Conservation (phyloP, 129 eudicot genomes). For the Chrysanthemum makinoi region DNA sequence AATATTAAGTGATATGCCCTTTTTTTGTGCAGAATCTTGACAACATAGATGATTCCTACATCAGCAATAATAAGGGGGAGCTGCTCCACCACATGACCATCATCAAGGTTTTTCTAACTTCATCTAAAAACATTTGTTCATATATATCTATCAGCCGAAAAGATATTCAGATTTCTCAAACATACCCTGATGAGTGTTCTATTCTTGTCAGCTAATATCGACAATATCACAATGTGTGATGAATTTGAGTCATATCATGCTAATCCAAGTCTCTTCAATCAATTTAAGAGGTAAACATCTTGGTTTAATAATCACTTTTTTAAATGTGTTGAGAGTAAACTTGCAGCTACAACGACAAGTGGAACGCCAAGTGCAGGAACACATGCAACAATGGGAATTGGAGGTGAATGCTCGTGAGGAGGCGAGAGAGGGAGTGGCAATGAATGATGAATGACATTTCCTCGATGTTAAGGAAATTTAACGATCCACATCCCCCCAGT, state of each 20-base stretch:
- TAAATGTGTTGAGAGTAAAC: conserved; percentile 8
- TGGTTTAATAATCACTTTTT: conserved; percentile 6
- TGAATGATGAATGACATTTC: too few relatives aligned
- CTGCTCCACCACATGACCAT: conserved; percentile 44
- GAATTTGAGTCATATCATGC: conserved; percentile 53
- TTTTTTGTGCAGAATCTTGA: conserved; percentile 66
- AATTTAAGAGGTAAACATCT: conserved; percentile 68
- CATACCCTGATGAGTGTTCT: conserved; percentile 15
- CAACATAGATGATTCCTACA: conserved; percentile 57
- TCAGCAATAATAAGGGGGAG: conserved; percentile 39
- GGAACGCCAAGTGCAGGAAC: too few relatives aligned
- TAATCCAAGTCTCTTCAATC: conserved; percentile 45
- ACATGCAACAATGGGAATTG: too few relatives aligned
- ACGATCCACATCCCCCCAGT: too few relatives aligned
- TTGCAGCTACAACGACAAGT: background rate
- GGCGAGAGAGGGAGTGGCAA: too few relatives aligned
- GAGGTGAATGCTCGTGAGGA: too few relatives aligned
- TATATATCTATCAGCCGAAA: background rate
- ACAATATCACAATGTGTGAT: conserved; percentile 72
- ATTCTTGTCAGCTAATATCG: conserved; percentile 58
- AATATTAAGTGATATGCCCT: background rate
- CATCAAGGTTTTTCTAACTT: conserved; percentile 71
- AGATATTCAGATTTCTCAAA: conserved; percentile 4
- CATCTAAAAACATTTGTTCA: background rate
- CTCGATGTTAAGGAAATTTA: too few relatives aligned